Evolutionary conservation across 106 monocot genomes (phyloP).

Genomic region (Xerophyta viscosa): DNA sequence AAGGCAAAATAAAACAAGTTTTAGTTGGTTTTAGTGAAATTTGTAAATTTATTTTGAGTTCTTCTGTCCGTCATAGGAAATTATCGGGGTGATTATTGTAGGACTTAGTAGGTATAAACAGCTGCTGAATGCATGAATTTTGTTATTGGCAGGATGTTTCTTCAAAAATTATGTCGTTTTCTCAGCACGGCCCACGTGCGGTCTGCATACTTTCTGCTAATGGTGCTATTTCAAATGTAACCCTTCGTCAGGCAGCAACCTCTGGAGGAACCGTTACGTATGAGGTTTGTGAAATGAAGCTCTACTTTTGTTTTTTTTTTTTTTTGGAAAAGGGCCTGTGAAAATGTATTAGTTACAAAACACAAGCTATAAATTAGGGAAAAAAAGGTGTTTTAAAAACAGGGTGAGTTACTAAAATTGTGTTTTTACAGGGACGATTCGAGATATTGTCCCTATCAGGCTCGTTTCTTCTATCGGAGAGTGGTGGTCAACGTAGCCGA

Average conservation of each 20-base stretch:
- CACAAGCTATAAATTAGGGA: not conserved
- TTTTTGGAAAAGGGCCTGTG: too few species aligned
- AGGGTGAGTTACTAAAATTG: too few species aligned
- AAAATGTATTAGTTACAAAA: too few species aligned
- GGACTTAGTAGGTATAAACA: not conserved
- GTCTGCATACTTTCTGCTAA: conserved; percentile 92
- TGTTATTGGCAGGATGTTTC: conserved; percentile 64
- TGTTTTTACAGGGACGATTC: conserved; percentile 85
- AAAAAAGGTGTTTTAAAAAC: too few species aligned
- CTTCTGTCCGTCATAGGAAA: too few species aligned
- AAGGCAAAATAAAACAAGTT: too few species aligned
- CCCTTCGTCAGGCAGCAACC: conserved; percentile 86
- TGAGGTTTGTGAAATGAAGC: conserved; percentile 78
- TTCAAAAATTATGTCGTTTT: conserved; percentile 90
- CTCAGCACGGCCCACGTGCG: conserved; percentile 80
- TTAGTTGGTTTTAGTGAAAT: too few species aligned
- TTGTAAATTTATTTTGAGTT: not conserved
- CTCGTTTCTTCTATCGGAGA: conserved; percentile 81
- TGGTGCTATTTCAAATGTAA: conserved; percentile 94
- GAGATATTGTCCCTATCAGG: conserved; percentile 93
- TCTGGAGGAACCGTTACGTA: conserved; percentile 98
- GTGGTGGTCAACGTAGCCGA: conserved; percentile 79
- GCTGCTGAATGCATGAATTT: not conserved
- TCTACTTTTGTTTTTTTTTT: too few species aligned
- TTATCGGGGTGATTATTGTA: too few species aligned